These are phyloP conservation scores for Sparassis latifolia DNA, from an alignment of 1,284 basidiomycete species.

Conservation along the genomic window DNA sequence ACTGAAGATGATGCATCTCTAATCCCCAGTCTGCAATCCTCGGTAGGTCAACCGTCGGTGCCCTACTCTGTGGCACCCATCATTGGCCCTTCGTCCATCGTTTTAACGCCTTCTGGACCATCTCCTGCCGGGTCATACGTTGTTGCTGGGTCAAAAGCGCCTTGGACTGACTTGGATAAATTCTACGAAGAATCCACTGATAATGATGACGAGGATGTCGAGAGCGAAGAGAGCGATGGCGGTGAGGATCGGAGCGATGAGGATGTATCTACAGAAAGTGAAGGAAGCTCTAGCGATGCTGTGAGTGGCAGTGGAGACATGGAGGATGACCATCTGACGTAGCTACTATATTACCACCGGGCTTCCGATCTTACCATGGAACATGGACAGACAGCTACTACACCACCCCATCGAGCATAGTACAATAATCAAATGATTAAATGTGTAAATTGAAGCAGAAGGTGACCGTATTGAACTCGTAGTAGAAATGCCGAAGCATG, in stretches of 20 bases:
- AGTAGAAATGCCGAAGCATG: too few relatives aligned
- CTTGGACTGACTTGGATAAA: conserved; percentile 58
- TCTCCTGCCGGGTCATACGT: conserved; percentile 35
- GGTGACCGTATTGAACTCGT: too few relatives aligned
- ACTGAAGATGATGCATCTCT: conserved; percentile 47
- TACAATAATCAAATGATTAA: too few relatives aligned
- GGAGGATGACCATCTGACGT: conserved; percentile 8
- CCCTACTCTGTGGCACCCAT: conserved; percentile 18
- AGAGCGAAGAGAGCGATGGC: conserved; percentile 13
- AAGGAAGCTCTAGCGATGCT: conserved; percentile 24
- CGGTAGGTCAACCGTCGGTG: conserved; percentile 12
- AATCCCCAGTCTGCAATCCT: conserved; percentile 12
- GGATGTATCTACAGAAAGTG: conserved; percentile 22
- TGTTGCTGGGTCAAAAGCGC: conserved; percentile 33
- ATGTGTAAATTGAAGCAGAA: too few relatives aligned
- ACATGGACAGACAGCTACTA: too few relatives aligned
- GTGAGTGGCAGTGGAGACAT: conserved; percentile 12
- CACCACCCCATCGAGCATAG: too few relatives aligned
- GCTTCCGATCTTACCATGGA: too few relatives aligned
- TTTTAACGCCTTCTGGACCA: conserved; percentile 46
- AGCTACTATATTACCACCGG: too few relatives aligned
- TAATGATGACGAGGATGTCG: conserved; percentile 26
- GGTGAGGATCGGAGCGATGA: conserved; percentile 11
- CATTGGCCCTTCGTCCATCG: conserved; percentile 31
- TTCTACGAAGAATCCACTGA: conserved; percentile 54